Percentiles rank a stretch among this genome's conserved stretches.
Conservation (phyloP, 1,139 yeast genomes). For the Scheffersomyces illinoinensis region DNA sequence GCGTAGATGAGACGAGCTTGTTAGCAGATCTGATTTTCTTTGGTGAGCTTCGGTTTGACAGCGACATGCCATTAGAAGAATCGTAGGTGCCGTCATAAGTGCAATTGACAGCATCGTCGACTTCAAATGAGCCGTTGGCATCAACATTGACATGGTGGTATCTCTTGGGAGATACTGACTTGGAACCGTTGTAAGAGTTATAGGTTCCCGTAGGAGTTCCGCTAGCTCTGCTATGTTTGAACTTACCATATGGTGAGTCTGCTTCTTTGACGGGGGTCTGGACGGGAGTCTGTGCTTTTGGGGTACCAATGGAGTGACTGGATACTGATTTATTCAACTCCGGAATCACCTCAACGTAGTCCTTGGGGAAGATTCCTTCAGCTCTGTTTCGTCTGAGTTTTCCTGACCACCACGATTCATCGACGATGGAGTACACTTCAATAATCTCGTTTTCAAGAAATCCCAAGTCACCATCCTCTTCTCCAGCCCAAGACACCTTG, state of each 20-base stretch:
- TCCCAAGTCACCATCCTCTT: constrained; percentile 84
- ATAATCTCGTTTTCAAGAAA: constrained; percentile 91
- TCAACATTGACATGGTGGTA: constrained; percentile 15
- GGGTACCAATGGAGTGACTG: constrained; percentile 11
- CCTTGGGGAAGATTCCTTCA: constrained; percentile 84
- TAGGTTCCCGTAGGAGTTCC: constrained; percentile 17
- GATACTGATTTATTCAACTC: constrained; percentile 13
- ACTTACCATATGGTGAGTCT: constrained; percentile 11
- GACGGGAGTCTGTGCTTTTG: constrained; percentile 14
- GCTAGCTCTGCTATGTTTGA: constrained; percentile 6
- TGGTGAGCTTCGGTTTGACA: constrained; percentile 11
- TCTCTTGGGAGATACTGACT: not conserved
- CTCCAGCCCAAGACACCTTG: constrained; percentile 88
- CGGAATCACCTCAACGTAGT: constrained; percentile 69
- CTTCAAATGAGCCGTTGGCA: constrained; percentile 23
- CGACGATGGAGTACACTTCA: constrained; percentile 77
- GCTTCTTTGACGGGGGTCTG: constrained; percentile 21
- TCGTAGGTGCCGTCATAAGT: constrained; percentile 31
- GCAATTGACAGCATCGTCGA: constrained; percentile 17
- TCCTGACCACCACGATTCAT: constrained; percentile 95
- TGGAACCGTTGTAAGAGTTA: not conserved
- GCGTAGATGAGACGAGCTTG: constrained; percentile 18
- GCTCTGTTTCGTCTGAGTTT: constrained; percentile 74
- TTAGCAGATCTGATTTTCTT: constrained; percentile 19
- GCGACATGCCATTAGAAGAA: constrained; percentile 9